Percentiles rank a stretch among this genome's conserved stretches.
phyloP scores from a whole-genome alignment of 1,139 yeast genomes.

The Suhomyces bolitotheri region DNA sequence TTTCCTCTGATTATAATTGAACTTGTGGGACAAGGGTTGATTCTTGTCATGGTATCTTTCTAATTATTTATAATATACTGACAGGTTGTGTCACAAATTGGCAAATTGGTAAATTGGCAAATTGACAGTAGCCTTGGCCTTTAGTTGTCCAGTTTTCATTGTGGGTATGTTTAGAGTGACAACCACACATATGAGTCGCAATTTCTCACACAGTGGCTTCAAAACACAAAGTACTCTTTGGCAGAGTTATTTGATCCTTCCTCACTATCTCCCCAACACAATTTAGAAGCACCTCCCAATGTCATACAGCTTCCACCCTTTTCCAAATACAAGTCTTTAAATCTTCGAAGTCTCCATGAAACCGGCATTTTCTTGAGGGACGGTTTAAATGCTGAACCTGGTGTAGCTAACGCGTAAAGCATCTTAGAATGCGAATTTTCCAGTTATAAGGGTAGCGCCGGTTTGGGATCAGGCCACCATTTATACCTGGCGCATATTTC shows the following conservation, averaged over 20 bases:
- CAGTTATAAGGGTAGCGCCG: neutral
- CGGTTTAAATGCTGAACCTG: conserved; percentile 45
- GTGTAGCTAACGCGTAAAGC: conserved; percentile 41
- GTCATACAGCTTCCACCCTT: conserved; percentile 16
- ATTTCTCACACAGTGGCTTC: too few species aligned
- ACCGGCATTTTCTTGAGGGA: conserved; percentile 34
- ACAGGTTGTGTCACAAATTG: too few species aligned
- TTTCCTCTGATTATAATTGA: too few species aligned
- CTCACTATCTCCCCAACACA: neutral
- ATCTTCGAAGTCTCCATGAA: conserved; percentile 42
- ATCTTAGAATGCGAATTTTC: conserved; percentile 15
- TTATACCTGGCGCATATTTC: conserved; percentile 7
- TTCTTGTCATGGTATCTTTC: too few species aligned
- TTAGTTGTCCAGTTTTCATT: too few species aligned
- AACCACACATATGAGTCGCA: too few species aligned
- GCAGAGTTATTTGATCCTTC: neutral
- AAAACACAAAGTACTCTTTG: conserved; percentile 7
- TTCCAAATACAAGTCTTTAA: conserved; percentile 27
- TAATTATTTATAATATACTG: too few species aligned
- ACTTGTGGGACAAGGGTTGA: too few species aligned
- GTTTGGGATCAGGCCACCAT: conserved; percentile 9
- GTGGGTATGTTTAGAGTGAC: too few species aligned
- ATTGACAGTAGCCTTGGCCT: too few species aligned
- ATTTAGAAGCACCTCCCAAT: neutral
- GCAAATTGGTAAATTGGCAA: too few species aligned